Percentiles rank a stretch among this genome's conserved stretches.
Evolutionary conservation across 73 alveolate genomes (phyloP).

Genomic region (Durusdinium trenchii): DNA sequence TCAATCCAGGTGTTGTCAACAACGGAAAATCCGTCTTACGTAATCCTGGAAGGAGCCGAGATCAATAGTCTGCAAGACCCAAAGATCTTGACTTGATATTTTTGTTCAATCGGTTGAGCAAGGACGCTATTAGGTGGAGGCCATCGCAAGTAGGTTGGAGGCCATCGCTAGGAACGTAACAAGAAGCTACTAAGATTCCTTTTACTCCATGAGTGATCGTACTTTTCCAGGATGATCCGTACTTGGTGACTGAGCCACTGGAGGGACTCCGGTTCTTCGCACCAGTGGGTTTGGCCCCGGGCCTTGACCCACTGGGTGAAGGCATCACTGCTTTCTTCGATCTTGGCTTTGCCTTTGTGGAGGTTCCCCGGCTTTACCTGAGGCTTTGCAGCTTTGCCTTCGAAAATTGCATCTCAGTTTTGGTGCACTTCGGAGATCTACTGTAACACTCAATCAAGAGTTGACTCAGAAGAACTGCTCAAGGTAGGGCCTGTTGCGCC

Average conservation of each 20-base stretch:
- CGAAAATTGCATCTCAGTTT: too few species aligned
- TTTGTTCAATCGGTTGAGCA: background rate
- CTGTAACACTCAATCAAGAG: too few species aligned
- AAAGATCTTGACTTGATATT: background rate
- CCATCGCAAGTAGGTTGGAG: too few species aligned
- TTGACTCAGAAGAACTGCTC: too few species aligned
- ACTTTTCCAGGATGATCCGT: slow-evolving; percentile 65
- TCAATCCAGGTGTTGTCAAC: background rate
- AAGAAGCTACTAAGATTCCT: too few species aligned
- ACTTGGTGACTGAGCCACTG: slow-evolving; percentile 50
- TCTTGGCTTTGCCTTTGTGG: slow-evolving; percentile 78
- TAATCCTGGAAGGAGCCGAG: background rate
- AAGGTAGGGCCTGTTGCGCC: slow-evolving; percentile 50
- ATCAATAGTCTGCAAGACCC: background rate
- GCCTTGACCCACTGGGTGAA: slow-evolving; percentile 28
- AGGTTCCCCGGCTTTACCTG: background rate
- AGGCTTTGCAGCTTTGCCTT: too few species aligned
- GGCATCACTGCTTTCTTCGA: slow-evolving; percentile 49
- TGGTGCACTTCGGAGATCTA: too few species aligned
- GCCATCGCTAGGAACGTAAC: too few species aligned
- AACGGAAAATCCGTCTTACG: background rate
- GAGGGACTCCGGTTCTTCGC: slow-evolving; percentile 69
- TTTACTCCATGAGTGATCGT: too few species aligned
- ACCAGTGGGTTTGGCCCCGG: slow-evolving; percentile 61
- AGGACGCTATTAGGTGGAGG: too few species aligned